Base-by-base conservation (phyloP, 345 rosid genomes). In the Aquilaria yunnanensis region DNA sequence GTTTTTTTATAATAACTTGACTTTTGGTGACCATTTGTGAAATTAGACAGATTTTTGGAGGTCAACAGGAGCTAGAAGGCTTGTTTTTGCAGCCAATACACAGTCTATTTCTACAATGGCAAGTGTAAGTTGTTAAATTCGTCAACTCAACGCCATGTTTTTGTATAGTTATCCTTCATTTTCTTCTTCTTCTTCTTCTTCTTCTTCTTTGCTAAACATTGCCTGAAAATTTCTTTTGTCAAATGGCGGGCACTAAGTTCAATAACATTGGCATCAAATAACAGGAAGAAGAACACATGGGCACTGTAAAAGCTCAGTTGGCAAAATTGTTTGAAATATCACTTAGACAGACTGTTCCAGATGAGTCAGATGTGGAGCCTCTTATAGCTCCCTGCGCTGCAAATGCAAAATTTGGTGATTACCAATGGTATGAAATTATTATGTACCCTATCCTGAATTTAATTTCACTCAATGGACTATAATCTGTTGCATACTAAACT, bases 371-470 rank as follows among this genome's bases (percentile, higher is more conserved):
- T 74, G 85, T 88, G 57, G 86, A 83, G 71, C 96, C 96, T 33
- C 51, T 78, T 67, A 67, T 94, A 65, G 89, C 85, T 66, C 80
- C 88, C 54, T 83, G 87, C 70, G 69, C 78, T 56, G 88, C 67
- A 0, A 90, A 81, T 62, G 88, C 67, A 0, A 90, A 81, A 62
- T 85, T 82, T 69, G 98, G 96, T 2, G 97, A 93, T 67, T 93
- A 93, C 78, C 97, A 93, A 79, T 93, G 98, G 97, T 93, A 70
- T 59, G 60, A 1, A 49, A 48, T 31, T 14, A 9, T 47, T 51
- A 9, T 16, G 12, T 37, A 4, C 7, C 7, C 6, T 0, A 37
- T 3, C 30, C 8, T 41, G 13, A 48, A 23, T 64, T 1, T 11
- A 46, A 51, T 51, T 6, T n/a, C 12, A 31, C 2, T 46, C 12